Evolutionary conservation across 225 moss, liverwort and hornwort species (phyloP).

Genomic region (Sphagnum contortum): DNA sequence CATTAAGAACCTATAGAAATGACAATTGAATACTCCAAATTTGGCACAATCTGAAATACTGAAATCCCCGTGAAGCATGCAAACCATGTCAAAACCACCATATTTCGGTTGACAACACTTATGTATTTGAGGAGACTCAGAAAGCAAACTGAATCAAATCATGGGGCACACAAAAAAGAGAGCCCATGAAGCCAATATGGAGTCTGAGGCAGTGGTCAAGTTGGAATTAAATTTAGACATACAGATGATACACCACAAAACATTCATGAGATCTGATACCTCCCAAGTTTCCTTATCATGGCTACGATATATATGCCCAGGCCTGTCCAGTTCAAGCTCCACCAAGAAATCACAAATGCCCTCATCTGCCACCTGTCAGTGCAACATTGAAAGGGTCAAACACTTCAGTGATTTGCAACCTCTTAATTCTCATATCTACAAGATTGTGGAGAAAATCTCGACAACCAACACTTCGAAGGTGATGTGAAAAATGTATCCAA

Average conservation of each 20-base stretch:
- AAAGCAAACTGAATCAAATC: not conserved
- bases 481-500: not conserved
- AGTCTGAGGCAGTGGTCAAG: too few species aligned
- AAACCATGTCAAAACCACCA: too few species aligned
- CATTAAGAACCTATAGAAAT: too few species aligned
- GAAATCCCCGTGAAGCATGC: too few species aligned
- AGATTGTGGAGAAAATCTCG: not conserved
- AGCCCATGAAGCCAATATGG: not conserved
- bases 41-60: too few species aligned
- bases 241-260: not conserved
- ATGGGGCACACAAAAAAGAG: not conserved
- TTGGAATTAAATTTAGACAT: too few species aligned
- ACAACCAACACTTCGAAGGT: not conserved
- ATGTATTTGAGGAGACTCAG: not conserved
- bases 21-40: too few species aligned
- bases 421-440: not conserved
- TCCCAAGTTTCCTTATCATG: conserved; percentile 49
- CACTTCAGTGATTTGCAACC: not conserved
- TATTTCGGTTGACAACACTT: too few species aligned
- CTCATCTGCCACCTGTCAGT: conserved; percentile 51
- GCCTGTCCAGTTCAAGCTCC: conserved; percentile 64
- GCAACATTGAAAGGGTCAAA: not conserved
- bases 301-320: conserved; percentile 48
- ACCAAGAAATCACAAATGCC: conserved; percentile 57
- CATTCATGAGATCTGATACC: conserved; percentile 18